Conservation (phyloP, 352 stramenopile species). For the Sclerospora graminicola region DNA sequence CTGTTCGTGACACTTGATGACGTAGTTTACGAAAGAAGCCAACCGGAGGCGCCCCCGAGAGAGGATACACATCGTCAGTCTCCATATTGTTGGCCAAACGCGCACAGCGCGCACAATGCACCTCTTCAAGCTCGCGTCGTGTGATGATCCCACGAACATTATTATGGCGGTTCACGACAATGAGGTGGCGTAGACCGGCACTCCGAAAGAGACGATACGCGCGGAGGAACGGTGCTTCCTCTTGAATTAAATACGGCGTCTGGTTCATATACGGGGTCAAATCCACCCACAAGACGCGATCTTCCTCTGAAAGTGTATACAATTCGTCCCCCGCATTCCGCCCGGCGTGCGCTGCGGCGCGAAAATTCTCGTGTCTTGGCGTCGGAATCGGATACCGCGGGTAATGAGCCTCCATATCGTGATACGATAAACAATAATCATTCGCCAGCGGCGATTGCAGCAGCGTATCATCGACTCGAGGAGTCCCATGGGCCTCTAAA, state of each 20-base stretch:
- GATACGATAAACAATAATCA: conserved; percentile 62
- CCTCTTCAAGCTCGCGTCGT: conserved; percentile 67
- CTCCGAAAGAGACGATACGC: conserved; percentile 96
- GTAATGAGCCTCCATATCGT: conserved; percentile 78
- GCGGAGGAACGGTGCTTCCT: conserved; percentile 90
- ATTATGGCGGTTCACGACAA: conserved; percentile 89
- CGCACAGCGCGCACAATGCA: conserved; percentile 72
- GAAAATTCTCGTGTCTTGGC: conserved; percentile 27
- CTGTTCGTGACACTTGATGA: conserved; percentile 49
- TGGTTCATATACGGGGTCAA: conserved; percentile 97
- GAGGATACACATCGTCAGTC: conserved; percentile 58
- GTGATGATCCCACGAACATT: conserved; percentile 87
- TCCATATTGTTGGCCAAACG: conserved; percentile 66
- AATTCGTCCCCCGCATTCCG: conserved; percentile 26
- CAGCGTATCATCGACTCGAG: conserved; percentile 35
- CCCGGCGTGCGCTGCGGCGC: conserved; percentile 13
- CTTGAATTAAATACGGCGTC: conserved; percentile 92
- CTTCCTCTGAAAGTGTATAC: conserved; percentile 60
- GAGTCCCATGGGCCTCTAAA: conserved; percentile 20
- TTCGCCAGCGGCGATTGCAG: conserved; percentile 22
- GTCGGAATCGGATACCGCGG: conserved; percentile 66
- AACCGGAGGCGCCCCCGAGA: conserved; percentile 37
- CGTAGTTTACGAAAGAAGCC: conserved; percentile 55
- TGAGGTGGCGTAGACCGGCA: conserved; percentile 91
- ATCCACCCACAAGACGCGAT: conserved; percentile 90